These are phyloP conservation scores for Suillus cothurnatus DNA, from an alignment of 768 basidiomycete species.

Conservation along the genomic window DNA sequence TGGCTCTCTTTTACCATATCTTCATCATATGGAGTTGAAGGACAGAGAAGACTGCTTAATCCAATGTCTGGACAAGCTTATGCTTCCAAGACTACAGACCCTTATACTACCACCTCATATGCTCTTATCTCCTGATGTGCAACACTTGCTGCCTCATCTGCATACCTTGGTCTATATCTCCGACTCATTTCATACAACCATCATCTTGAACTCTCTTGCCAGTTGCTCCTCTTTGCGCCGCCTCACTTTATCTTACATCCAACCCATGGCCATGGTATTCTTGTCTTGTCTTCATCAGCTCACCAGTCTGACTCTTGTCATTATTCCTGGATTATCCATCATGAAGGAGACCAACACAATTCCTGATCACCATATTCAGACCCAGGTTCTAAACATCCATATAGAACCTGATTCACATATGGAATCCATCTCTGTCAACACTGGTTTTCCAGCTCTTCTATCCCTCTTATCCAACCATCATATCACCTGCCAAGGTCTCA, in stretches of 20 bases:
- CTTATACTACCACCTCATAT: not conserved
- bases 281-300: not conserved
- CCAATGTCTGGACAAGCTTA: not conserved
- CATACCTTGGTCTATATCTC: not conserved
- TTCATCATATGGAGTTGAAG: not conserved
- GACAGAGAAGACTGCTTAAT: not conserved
- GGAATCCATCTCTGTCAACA: too few species aligned
- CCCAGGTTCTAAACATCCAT: too few species aligned
- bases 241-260: not conserved
- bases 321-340: not conserved
- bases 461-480: not conserved
- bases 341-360: too few species aligned
- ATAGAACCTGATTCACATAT: too few species aligned
- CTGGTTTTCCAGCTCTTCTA: too few species aligned
- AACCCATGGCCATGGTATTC: not conserved
- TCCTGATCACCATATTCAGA: too few species aligned
- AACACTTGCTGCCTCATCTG: not conserved
- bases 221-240: not conserved
- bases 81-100: not conserved
- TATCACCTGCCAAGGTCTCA: too few species aligned
- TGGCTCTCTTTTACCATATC: not conserved
- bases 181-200: not conserved
- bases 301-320: not conserved
- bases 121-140: not conserved
- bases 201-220: not conserved